Evolutionary conservation across 768 basidiomycete species (phyloP).

Genomic region (Tephrocybe sp.): DNA sequence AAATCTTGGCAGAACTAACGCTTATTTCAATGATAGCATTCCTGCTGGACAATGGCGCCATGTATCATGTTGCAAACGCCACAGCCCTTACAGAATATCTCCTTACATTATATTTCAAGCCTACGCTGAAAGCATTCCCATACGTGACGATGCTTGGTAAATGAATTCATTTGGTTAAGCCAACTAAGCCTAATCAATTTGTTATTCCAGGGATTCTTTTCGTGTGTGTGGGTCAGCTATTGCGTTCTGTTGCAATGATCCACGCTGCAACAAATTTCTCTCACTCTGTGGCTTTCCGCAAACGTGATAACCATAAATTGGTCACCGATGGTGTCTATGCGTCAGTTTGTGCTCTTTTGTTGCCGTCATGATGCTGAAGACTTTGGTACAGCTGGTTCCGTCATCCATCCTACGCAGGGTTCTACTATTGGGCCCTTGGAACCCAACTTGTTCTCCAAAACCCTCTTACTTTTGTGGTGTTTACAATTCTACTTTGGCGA

Average conservation of each 20-base stretch:
- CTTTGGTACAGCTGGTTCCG: conserved; percentile 63
- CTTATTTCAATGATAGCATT: conserved; percentile 59
- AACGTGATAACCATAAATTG: conserved; percentile 69
- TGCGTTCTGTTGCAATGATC: conserved; percentile 94
- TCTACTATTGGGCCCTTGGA: conserved; percentile 97
- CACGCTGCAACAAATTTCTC: conserved; percentile 93
- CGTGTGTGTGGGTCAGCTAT: conserved; percentile 66
- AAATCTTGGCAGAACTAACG: neutral
- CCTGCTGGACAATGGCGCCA: conserved; percentile 82
- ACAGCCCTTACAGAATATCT: conserved; percentile 81
- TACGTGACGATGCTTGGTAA: conserved; percentile 60
- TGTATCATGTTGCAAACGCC: conserved; percentile 83
- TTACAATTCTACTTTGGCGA: conserved; percentile 66
- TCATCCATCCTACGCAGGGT: conserved; percentile 96
- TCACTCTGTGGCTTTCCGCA: conserved; percentile 77
- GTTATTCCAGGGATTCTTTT: conserved; percentile 54
- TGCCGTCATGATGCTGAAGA: conserved; percentile 1
- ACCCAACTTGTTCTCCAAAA: conserved; percentile 93
- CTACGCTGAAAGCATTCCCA: conserved; percentile 56
- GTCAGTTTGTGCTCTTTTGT: conserved; percentile 41
- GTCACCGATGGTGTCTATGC: conserved; percentile 89
- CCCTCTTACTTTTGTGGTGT: conserved; percentile 66
- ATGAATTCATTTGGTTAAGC: no score
- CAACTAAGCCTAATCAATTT: neutral
- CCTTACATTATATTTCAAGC: conserved; percentile 62